Conservation (phyloP, 495 filamentous ascomycete species). For the Aspergillus egyptiacus region DNA sequence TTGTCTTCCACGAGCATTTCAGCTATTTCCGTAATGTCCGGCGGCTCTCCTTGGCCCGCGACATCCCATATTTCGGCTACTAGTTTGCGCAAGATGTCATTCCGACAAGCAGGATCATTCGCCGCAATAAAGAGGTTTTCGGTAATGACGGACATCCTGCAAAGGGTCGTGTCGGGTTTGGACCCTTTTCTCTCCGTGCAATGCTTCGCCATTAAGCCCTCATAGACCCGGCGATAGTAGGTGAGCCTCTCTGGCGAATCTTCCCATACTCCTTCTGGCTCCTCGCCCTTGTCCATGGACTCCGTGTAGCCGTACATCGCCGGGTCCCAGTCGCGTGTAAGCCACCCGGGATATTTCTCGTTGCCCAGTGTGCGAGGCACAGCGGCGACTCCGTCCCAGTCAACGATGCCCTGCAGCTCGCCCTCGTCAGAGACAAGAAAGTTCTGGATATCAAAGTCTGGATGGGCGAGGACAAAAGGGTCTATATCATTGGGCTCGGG, state of each 20-base stretch:
- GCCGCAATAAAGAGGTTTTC: conserved; percentile 10
- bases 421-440: conserved; percentile 32
- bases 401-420: conserved; percentile 35
- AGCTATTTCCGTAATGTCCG: neutral
- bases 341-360: conserved; percentile 29
- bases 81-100: conserved; percentile 5
- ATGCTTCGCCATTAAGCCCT: conserved; percentile 6
- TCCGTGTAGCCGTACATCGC: conserved; percentile 23
- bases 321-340: conserved; percentile 35
- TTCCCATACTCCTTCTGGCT: conserved; percentile 25
- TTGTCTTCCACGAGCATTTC: neutral
- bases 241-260: conserved; percentile 15
- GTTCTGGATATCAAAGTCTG: conserved; percentile 36
- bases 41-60: neutral
- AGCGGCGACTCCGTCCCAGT: conserved; percentile 37
- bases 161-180: neutral
- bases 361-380: conserved; percentile 23
- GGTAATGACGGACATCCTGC: conserved; percentile 3
- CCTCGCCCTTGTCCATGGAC: conserved; percentile 19
- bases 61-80: neutral
- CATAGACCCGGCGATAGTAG: conserved; percentile 14
- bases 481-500: conserved; percentile 10
- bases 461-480: conserved; percentile 30
- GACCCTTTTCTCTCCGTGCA: neutral
- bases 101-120: conserved; percentile 5